Evolutionary conservation across 2,329 filamentous ascomycete genomes (phyloP).

Genomic region (Pseudogymnoascus sp.): DNA sequence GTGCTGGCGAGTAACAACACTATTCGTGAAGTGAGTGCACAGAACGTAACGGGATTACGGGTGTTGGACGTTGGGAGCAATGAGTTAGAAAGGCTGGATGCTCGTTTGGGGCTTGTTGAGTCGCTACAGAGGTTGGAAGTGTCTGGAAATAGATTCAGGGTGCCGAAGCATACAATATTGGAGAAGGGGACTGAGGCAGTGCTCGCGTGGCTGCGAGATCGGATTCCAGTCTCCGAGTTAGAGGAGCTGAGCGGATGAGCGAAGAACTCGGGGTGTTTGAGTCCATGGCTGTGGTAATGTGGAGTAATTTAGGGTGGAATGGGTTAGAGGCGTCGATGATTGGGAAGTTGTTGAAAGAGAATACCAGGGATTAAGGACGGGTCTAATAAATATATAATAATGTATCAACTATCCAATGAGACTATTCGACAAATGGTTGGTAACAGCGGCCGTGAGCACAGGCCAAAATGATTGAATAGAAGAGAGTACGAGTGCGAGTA

Average conservation of each 20-base stretch:
- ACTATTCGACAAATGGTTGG: neutral
- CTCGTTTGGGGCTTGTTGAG: slow-evolving; percentile 66
- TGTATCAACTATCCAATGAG: neutral
- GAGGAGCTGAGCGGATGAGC: neutral
- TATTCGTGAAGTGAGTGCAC: slow-evolving; percentile 63
- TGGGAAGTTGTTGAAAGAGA: neutral
- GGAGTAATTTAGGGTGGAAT: neutral
- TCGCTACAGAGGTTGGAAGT: slow-evolving; percentile 64
- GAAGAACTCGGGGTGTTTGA: neutral
- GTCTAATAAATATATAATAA: slow-evolving; percentile 3
- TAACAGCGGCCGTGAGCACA: neutral
- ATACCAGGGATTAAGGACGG: slow-evolving; percentile 1
- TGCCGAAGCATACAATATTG: slow-evolving; percentile 75
- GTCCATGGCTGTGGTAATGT: neutral
- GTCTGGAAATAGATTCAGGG: slow-evolving; percentile 76
- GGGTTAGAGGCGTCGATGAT: neutral
- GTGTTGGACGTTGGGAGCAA: slow-evolving; percentile 78
- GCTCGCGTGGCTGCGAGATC: slow-evolving; percentile 69
- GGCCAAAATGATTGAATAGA: neutral
- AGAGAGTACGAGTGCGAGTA: neutral
- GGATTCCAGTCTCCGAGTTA: slow-evolving; percentile 50
- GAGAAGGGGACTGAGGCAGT: slow-evolving; percentile 83
- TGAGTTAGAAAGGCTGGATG: slow-evolving; percentile 72
- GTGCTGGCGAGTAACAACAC: slow-evolving; percentile 74
- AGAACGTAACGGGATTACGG: slow-evolving; percentile 64